Base-by-base conservation (phyloP, 148 eudicot genomes). In the Persicaria maculosa region DNA sequence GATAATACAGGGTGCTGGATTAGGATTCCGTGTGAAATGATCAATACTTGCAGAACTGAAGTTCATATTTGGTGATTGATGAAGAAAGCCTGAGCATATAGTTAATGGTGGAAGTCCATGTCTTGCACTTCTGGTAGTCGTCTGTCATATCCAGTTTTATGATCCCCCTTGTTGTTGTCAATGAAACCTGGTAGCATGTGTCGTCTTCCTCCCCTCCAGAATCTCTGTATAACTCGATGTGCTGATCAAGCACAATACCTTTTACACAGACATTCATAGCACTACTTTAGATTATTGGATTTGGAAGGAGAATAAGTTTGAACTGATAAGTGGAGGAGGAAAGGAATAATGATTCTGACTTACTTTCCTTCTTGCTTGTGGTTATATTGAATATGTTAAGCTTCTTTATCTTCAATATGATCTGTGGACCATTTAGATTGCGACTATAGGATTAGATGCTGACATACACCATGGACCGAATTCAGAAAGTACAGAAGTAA, bases 131-230 rank as follows among this genome's bases (percentile, higher is more conserved):
- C 71, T 83, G 83, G 77, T 88, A 87, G 80, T 95, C 91, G 44
- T 88, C 86, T 62, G 77, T 83, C 97, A 95, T 92, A 74, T 95
- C 97, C 31, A 95, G 76, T 84, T 88, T 95, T 52, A 89, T 81
- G 47, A 84, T 79, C 43, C 97, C 98, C 46, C 78, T 80, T 62
- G 88, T 82, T 0, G 98, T 92, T 4, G 85, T 88, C 75, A 95
- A 61, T 31, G 87, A 93, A 16, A 95, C 81, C 53, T 87, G 92
- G 72, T 90, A 95, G 74, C 98, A 89, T 36, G 92, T 90, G n/a
- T 86, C 86, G 12, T 22, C 77, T 55, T 90, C 92, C 7, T 81
- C 88, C 0, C 80, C 87, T 78, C 81, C 81, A 50, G 88, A 73
- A 68, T 88, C 89, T 72, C 89, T 88, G 77, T 92, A 95, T 70